Evolutionary conservation across 2,329 filamentous ascomycete genomes (phyloP), one percentile per base, ranked within the genome.

Genomic region (Penicillium sp.): DNA sequence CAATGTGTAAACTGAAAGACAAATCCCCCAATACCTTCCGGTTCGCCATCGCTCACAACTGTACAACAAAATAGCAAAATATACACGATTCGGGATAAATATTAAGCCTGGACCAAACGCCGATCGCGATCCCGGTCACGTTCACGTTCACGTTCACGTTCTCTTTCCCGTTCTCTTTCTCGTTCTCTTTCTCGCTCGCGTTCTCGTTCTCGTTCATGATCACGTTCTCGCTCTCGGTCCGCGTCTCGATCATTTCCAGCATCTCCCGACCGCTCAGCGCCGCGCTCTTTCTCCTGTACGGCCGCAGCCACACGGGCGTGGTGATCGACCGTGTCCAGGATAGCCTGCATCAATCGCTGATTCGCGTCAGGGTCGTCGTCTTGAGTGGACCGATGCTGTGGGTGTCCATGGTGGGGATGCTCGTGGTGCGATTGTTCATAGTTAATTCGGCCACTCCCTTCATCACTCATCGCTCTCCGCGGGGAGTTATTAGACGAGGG

Each of bases 271-370:
- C 62, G 59, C 51, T 64, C 62, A 3, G 54, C 59, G 16, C 60
- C 64, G 6, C 63, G 56, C 36, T 67, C 66, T 24, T 62, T 61
- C 34, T 67, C 64, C 48, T 69, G 66, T 16, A 65, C 68, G 4
- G 66, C 67, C 5, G 70, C 67, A 6, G 70, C 67, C 24, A 67
- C 67, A 9, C 70, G 66, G 6, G 64, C 60, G 44, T 71, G 72
- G 46, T 74, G 70, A 51, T 71, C 70, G 9, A 75, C 69, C 2
- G 73, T 75, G 48, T 75, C 73, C 50, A 72, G 58, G 34, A 75
- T 75, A 18, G 73, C 73, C 54, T 75, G 72, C 61, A 73, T 72
- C 33, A 75, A 57, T 2, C 71, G 64, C 49, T 72, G 69, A 48
- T 71, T 73, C 26, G 70, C 69, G 53, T 73, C 73, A 2, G 68